Evolutionary conservation across 192 early-diverging fungal species (phyloP).

Genomic region (Entomortierella beljakovae): DNA sequence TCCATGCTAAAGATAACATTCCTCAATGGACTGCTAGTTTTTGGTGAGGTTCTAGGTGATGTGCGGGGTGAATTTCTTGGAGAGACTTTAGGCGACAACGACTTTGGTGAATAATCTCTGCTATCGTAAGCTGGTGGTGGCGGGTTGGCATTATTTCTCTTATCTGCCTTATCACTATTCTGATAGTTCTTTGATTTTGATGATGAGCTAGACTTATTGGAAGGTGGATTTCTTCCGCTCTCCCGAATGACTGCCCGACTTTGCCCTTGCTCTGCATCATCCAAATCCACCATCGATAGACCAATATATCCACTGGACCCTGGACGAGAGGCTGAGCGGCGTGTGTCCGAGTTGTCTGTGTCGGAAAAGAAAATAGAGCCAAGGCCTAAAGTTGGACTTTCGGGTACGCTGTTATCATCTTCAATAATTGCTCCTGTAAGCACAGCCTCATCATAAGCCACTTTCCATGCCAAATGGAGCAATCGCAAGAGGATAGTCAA

Average conservation of each 20-base stretch:
- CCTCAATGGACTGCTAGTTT: constrained; percentile 41
- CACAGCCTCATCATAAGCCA: constrained; percentile 52
- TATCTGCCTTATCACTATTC: constrained; percentile 3
- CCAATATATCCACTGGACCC: constrained; percentile 44
- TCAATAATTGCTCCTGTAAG: constrained; percentile 46
- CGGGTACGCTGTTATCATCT: constrained; percentile 8
- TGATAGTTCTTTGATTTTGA: background rate
- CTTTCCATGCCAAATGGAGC: constrained; percentile 48
- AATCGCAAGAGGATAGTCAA: constrained; percentile 30
- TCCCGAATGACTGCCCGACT: constrained; percentile 17
- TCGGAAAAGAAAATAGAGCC: constrained; percentile 24
- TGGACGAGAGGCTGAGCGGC: constrained; percentile 3
- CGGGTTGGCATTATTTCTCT: constrained; percentile 1
- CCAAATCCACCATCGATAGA: constrained; percentile 34
- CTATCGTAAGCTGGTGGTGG: constrained; percentile 15
- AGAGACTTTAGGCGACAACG: constrained; percentile 3
- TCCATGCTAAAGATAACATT: constrained; percentile 50
- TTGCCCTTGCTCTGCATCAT: constrained; percentile 47
- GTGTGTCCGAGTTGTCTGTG: constrained; percentile 6
- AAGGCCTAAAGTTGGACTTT: background rate
- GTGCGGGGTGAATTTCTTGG: constrained; percentile 19
- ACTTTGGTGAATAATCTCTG: constrained; percentile 27
- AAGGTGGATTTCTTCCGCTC: constrained; percentile 16
- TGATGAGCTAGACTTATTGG: background rate
- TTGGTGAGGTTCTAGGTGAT: constrained; percentile 36